Conservation (phyloP, 208 protist genomes). For the Angomonas ambiguus region DNA sequence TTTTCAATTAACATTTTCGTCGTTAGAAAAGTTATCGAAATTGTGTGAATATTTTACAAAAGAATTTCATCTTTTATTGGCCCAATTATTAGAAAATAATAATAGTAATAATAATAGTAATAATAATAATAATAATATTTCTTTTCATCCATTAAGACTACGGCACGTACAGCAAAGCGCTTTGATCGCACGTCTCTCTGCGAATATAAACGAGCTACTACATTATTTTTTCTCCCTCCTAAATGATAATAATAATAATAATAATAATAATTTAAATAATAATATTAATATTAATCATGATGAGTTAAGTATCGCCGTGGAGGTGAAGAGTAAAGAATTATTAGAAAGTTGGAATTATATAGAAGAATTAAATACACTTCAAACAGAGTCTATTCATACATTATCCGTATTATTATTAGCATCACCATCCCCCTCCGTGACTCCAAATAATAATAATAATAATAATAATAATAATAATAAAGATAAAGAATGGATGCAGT, state of each 20-base stretch:
- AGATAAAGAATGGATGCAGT: too few species aligned
- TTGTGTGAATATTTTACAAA: background rate
- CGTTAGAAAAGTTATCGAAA: background rate
- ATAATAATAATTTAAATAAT: slow-evolving; percentile 9
- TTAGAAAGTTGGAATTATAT: slow-evolving; percentile 1
- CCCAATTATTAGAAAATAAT: background rate
- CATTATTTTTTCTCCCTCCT: background rate
- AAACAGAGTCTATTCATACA: background rate
- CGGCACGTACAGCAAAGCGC: background rate
- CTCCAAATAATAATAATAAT: too few species aligned
- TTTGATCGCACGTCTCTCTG: background rate
- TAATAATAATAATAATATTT: slow-evolving; percentile 1
- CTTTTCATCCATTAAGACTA: background rate
- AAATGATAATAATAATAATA: background rate
- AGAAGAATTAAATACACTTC: background rate
- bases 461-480: too few species aligned
- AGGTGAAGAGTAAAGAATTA: too few species aligned
- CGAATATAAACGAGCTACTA: background rate
- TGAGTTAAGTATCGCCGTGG: too few species aligned
- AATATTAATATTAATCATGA: slow-evolving; percentile 6
- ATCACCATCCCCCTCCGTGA: too few species aligned
- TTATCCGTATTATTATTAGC: background rate
- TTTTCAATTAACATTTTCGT: background rate
- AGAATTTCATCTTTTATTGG: background rate
- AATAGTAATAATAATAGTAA: background rate